Conservation (phyloP, 2,329 filamentous ascomycete species). For the Dactylonectria estremocensis region DNA sequence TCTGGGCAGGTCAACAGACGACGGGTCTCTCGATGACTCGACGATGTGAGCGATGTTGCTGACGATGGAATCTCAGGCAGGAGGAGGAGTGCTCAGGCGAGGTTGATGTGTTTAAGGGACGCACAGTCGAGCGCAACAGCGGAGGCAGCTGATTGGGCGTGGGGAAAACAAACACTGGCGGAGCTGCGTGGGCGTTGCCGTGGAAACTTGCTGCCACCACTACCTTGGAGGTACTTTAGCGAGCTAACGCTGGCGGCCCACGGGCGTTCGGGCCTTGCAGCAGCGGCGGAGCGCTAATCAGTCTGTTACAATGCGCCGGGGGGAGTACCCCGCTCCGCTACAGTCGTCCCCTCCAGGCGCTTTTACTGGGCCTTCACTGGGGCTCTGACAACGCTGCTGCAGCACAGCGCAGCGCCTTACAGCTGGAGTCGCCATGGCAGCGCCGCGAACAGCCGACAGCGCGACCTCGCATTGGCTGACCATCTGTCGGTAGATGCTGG, state of each 20-base stretch:
- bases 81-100: constrained; percentile 43
- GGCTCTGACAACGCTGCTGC: constrained; percentile 35
- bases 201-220: constrained; percentile 40
- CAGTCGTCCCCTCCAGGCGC: constrained; percentile 41
- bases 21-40: constrained; percentile 45
- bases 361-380: constrained; percentile 22
- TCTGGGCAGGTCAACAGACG: constrained; percentile 39
- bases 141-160: constrained; percentile 48
- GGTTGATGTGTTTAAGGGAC: constrained; percentile 54
- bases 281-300: constrained; percentile 47
- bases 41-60: constrained; percentile 44
- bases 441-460: constrained; percentile 43
- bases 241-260: constrained; percentile 31
- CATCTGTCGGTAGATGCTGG: constrained; percentile 31
- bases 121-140: constrained; percentile 36
- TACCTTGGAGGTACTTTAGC: constrained; percentile 7
- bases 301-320: constrained; percentile 48
- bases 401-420: constrained; percentile 32
- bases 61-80: constrained; percentile 44
- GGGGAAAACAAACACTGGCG: constrained; percentile 52
- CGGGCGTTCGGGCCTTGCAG: constrained; percentile 34
- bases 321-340: constrained; percentile 46
- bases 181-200: constrained; percentile 45
- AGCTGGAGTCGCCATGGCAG: constrained; percentile 52
- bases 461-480: constrained; percentile 42